These are phyloP conservation scores for Apiospora aurea DNA, from an alignment of 2,329 filamentous ascomycete species.

Conservation along the genomic window DNA sequence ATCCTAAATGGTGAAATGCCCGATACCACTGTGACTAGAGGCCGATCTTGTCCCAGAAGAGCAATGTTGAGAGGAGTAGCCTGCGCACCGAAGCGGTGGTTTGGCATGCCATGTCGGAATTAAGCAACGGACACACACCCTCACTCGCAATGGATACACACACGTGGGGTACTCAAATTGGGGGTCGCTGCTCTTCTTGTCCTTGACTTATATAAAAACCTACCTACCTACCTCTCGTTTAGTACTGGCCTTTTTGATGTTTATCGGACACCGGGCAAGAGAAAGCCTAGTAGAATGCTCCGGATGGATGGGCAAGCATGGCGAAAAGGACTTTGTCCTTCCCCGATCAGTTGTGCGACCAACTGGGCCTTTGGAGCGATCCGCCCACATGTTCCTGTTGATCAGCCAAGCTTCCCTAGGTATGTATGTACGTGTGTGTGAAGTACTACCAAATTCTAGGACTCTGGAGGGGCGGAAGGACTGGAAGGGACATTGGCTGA, in stretches of 20 bases:
- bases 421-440: neutral
- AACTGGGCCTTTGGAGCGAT: neutral
- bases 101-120: conserved; percentile 12
- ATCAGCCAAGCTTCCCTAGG: conserved; percentile 9
- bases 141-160: neutral
- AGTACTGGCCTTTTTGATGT: neutral
- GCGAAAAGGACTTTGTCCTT: neutral
- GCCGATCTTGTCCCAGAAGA: neutral
- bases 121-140: conserved; percentile 1
- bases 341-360: conserved; percentile 7
- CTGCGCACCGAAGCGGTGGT: conserved; percentile 13
- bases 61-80: neutral
- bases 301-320: neutral
- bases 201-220: neutral
- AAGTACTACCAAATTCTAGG: conserved; percentile 10
- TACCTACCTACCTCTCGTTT: neutral
- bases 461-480: conserved; percentile 3
- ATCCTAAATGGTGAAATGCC: neutral
- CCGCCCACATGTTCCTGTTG: conserved; percentile 7
- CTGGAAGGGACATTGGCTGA: neutral
- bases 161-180: conserved; percentile 3
- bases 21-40: neutral
- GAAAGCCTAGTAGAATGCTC: neutral
- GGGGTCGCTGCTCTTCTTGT: neutral
- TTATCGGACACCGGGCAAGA: neutral